phyloP scores from a whole-genome alignment of 495 filamentous ascomycete species.

The Hyaloscypha variabilis region DNA sequence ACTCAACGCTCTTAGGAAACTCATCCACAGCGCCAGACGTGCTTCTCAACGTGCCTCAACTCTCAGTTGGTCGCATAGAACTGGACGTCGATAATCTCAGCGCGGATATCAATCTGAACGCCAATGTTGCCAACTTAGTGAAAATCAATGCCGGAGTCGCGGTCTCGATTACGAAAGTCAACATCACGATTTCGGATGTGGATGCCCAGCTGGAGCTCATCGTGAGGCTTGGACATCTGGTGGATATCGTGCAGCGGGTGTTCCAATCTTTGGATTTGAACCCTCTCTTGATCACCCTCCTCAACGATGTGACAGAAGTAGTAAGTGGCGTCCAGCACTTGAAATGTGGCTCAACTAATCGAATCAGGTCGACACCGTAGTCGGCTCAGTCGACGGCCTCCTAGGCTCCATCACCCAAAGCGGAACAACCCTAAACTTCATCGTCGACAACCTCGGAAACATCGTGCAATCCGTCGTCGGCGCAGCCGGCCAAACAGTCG shows the following conservation, averaged over 20 bases:
- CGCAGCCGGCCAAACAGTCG: conserved; percentile 38
- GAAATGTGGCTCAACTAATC: neutral
- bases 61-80: conserved; percentile 57
- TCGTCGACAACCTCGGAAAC: conserved; percentile 62
- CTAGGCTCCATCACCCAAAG: conserved; percentile 56
- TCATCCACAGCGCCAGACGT: conserved; percentile 52
- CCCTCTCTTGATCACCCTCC: conserved; percentile 54
- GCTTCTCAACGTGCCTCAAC: conserved; percentile 52
- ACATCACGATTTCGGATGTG: conserved; percentile 61
- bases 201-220: conserved; percentile 56
- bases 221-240: conserved; percentile 56
- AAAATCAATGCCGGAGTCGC: conserved; percentile 56
- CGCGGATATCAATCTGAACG: conserved; percentile 58
- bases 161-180: conserved; percentile 54
- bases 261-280: conserved; percentile 58
- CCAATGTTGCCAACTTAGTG: conserved; percentile 55
- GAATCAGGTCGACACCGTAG: conserved; percentile 45
- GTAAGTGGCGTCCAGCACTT: conserved; percentile 6
- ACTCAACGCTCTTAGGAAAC: conserved; percentile 16
- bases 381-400: conserved; percentile 56
- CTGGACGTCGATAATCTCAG: conserved; percentile 55
- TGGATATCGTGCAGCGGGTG: conserved; percentile 60
- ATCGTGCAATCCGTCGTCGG: conserved; percentile 57
- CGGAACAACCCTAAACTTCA: conserved; percentile 50
- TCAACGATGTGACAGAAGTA: conserved; percentile 48